Evolutionary conservation across 2,329 filamentous ascomycete species (phyloP).

Genomic region (Claviceps maximensis): DNA sequence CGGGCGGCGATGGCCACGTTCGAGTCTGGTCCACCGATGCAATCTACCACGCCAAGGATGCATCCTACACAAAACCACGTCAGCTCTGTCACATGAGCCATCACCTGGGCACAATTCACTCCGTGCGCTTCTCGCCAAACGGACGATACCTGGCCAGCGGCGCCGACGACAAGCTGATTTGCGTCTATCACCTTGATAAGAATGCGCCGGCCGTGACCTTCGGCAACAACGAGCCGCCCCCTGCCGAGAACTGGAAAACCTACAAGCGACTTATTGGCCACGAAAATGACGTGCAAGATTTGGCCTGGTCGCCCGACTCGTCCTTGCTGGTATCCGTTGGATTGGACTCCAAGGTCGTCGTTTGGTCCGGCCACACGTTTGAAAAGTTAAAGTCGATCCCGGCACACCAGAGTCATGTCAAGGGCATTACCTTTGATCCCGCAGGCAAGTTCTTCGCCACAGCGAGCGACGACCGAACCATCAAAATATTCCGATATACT

Average conservation of each 20-base stretch:
- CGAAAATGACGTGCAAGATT: constrained; percentile 95
- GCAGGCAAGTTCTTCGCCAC: constrained; percentile 99
- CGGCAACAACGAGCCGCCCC: constrained; percentile 80
- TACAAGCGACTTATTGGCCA: constrained; percentile 87
- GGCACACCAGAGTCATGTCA: constrained; percentile 93
- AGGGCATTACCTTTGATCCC: constrained; percentile 95
- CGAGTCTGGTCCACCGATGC: constrained; percentile 96
- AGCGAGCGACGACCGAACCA: constrained; percentile 88
- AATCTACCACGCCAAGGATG: constrained; percentile 66
- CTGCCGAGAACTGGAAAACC: constrained; percentile 96
- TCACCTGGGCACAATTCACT: constrained; percentile 93
- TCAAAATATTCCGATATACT: constrained; percentile 93
- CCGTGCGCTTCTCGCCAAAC: constrained; percentile 91
- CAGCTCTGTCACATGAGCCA: constrained; percentile 98
- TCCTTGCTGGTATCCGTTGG: constrained; percentile 93
- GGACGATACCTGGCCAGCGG: constrained; percentile 92
- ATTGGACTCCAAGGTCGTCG: constrained; percentile 91
- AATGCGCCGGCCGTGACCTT: constrained; percentile 70
- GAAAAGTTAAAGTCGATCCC: constrained; percentile 93
- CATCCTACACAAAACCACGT: constrained; percentile 62
- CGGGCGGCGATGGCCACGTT: constrained; percentile 93
- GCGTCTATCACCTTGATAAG: constrained; percentile 83
- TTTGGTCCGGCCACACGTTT: constrained; percentile 97
- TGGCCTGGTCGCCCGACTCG: constrained; percentile 93
- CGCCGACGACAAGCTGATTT: constrained; percentile 97